Evolutionary conservation across 495 filamentous ascomycete species (phyloP), one percentile per base, ranked within the genome.

Genomic region (Podospora appendiculata): DNA sequence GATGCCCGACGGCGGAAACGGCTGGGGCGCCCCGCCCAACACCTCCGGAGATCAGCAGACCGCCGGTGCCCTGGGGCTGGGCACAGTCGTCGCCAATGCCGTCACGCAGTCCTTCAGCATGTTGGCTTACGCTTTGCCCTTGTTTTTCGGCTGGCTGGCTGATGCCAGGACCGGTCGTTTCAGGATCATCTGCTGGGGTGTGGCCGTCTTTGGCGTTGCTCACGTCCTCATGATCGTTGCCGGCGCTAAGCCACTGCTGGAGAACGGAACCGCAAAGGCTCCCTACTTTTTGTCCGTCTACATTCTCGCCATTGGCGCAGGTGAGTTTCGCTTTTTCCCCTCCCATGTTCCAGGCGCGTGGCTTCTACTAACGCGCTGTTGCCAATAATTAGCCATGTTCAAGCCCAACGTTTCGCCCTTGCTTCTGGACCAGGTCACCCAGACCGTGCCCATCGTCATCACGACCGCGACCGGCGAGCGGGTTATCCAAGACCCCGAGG

Each of bases 381-480:
- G 5, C n/a, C 25, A 25, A 25, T 25, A 5, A 5, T 25, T 25
- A 25, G 76, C 70, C 51, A 75, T 78, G 70, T 75, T 86, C 71
- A 85, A 86, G 71, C 77, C 81, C 50, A 84, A 84, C 52, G 81
- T 86, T 43, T 79, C 78, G n/a, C 81, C 83, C 2, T 65, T 83
- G 32, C 64, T 77, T 52, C 78, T 79, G 16, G 81, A 85, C 49
- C 80, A 84, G 58, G 77, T 82, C 38, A 72, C 72, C 14, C 68
- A 69, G 14, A 75, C 62, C 3, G 71, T 70, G 6, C 72, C 72
- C 18, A 69, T 58, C 25, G 64, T 82, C 12, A 66, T 72, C 8
- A 76, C 66, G 2, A 62, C 73, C 12, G 58, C 63, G 36, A 65
- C 38, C 13, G 79, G 80, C 14, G 75, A 82, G 58, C 64, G 67